Evolutionary conservation across 345 rosid genomes (phyloP).

Genomic region (Salix exigua): DNA sequence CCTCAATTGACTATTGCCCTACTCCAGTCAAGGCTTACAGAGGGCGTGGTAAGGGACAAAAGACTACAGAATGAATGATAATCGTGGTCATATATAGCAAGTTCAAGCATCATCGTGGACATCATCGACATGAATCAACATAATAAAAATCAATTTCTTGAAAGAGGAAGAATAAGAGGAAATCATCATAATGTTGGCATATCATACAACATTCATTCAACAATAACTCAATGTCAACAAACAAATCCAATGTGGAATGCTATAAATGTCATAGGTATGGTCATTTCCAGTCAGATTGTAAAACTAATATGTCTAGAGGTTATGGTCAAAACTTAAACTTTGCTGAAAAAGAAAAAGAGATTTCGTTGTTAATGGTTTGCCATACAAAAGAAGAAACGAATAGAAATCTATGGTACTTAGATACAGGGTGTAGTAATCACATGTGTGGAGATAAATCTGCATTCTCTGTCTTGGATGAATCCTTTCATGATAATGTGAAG

Average conservation of each 20-base stretch:
- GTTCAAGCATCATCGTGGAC: not conserved
- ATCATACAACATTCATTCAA: not conserved
- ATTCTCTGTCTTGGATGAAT: slow-evolving; percentile 3
- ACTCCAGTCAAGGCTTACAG: not conserved
- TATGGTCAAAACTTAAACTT: not conserved
- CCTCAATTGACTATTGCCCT: not conserved
- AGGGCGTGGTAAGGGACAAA: not conserved
- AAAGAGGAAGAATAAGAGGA: not conserved
- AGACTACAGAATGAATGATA: not conserved
- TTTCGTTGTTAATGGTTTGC: not conserved
- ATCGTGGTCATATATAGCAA: not conserved
- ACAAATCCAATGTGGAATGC: not conserved
- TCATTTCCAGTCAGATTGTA: not conserved
- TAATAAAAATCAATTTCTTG: not conserved
- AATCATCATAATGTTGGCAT: not conserved
- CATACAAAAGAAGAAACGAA: not conserved
- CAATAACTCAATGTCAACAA: not conserved
- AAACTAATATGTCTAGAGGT: not conserved
- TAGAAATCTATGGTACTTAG: not conserved
- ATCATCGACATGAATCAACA: not conserved
- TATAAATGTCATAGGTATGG: not conserved
- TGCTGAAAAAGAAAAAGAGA: not conserved
- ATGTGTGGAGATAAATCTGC: slow-evolving; percentile 2
- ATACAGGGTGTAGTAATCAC: slow-evolving; percentile 9
- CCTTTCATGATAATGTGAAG: not conserved